Conservation (phyloP, 2,329 filamentous ascomycete genomes). For the Aspergillus terreus region DNA sequence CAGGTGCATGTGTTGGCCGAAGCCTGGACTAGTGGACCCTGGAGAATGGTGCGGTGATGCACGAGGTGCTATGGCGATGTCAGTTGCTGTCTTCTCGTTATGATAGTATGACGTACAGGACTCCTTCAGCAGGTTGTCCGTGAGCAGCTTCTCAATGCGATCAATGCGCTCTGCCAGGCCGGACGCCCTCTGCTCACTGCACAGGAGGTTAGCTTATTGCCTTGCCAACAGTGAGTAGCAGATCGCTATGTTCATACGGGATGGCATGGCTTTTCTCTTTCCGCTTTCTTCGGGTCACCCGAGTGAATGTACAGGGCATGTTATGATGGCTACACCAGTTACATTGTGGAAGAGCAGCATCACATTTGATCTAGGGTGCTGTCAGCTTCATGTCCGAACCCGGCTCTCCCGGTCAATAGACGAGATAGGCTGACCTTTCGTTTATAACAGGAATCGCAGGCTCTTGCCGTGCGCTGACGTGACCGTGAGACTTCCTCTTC, state of each 20-base stretch:
- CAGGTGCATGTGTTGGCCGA: background rate
- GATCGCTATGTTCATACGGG: conserved; percentile 13
- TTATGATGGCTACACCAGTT: conserved; percentile 51
- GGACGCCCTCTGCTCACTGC: conserved; percentile 21
- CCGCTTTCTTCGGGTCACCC: conserved; percentile 26
- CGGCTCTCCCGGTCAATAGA: background rate
- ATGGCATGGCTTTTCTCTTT: conserved; percentile 21
- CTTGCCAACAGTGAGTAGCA: too few species aligned
- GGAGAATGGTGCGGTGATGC: conserved; percentile 14
- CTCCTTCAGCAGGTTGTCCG: conserved; percentile 25
- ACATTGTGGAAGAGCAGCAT: conserved; percentile 41
- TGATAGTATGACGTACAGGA: conserved; percentile 16
- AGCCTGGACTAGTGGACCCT: background rate
- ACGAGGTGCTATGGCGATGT: conserved; percentile 11
- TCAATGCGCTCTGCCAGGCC: conserved; percentile 38
- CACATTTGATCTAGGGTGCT: conserved; percentile 48
- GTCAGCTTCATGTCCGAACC: conserved; percentile 3
- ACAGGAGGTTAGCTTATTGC: background rate
- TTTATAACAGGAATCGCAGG: conserved; percentile 50
- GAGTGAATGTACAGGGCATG: conserved; percentile 46
- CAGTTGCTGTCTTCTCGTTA: background rate
- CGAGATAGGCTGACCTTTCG: conserved; percentile 40
- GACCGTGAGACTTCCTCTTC: conserved; percentile 15
- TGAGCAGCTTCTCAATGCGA: conserved; percentile 38
- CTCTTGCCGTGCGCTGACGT: conserved; percentile 30